Conservation (phyloP, 176 grass and related monocot genomes). For the Panicum miliaceum region DNA sequence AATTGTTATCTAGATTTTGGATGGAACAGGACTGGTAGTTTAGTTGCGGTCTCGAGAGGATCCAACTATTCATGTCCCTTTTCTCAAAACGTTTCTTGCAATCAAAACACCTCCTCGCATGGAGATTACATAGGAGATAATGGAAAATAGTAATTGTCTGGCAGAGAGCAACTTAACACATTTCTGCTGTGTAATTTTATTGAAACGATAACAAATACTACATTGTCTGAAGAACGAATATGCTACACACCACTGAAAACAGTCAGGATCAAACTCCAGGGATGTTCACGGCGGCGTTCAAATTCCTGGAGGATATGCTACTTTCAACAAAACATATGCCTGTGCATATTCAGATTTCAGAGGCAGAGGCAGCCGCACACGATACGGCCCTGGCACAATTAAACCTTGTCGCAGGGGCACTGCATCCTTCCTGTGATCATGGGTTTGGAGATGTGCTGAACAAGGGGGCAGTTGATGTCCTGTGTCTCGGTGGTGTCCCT, state of each 20-base stretch:
- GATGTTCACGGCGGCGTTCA: background rate
- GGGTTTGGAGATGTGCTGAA: background rate
- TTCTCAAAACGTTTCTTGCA: background rate
- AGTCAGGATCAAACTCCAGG: background rate
- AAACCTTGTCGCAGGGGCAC: background rate
- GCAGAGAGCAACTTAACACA: background rate
- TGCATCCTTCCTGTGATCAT: background rate
- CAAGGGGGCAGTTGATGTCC: background rate
- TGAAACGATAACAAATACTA: background rate
- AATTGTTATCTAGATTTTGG: conserved; percentile 38
- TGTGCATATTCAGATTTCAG: background rate
- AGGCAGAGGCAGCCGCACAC: background rate
- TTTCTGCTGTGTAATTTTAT: background rate
- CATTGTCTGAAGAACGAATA: background rate
- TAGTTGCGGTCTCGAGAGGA: conserved; percentile 18
- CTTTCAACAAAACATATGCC: background rate
- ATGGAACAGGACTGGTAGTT: conserved; percentile 7
- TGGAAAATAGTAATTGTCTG: background rate
- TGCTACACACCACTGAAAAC: background rate
- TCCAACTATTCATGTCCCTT: conserved; percentile 27
- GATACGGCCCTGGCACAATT: conserved; percentile 20
- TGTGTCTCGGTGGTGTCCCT: background rate
- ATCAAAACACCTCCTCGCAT: background rate
- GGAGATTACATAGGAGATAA: background rate
- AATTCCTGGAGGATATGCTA: background rate